Evolutionary conservation across 2,329 filamentous ascomycete genomes (phyloP).

Genomic region (Epichloe elymi): DNA sequence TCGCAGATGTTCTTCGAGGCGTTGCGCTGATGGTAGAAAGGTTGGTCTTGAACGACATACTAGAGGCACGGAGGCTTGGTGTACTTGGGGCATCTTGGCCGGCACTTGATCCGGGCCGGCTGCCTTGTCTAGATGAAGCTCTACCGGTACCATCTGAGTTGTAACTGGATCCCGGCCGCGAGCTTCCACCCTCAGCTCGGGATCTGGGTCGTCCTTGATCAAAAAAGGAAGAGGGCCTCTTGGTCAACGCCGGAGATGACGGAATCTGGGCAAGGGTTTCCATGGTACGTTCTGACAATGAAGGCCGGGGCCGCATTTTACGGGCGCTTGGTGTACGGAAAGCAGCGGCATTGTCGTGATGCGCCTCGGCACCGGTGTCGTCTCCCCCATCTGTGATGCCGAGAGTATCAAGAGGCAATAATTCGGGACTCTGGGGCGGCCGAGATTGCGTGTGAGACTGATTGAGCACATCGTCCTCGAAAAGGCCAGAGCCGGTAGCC

Average conservation of each 20-base stretch:
- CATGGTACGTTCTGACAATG: slow-evolving; percentile 71
- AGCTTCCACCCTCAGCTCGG: slow-evolving; percentile 30
- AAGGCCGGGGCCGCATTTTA: slow-evolving; percentile 29
- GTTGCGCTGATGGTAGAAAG: slow-evolving; percentile 31
- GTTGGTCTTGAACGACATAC: slow-evolving; percentile 29
- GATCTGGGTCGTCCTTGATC: slow-evolving; percentile 45
- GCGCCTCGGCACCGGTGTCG: not conserved
- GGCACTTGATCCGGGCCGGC: slow-evolving; percentile 41
- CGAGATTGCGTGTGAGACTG: not conserved
- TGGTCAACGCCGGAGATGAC: slow-evolving; percentile 58
- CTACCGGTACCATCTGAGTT: slow-evolving; percentile 45
- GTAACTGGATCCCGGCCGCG: slow-evolving; percentile 45
- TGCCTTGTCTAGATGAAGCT: slow-evolving; percentile 35
- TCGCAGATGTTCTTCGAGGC: slow-evolving; percentile 20
- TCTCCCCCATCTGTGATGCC: not conserved
- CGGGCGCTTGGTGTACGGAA: slow-evolving; percentile 11
- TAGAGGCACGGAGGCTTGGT: slow-evolving; percentile 29
- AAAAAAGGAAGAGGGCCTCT: slow-evolving; percentile 60
- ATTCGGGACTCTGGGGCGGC: not conserved
- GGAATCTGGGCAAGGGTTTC: slow-evolving; percentile 71
- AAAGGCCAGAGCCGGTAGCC: not conserved
- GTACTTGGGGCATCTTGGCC: slow-evolving; percentile 28
- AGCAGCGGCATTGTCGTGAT: slow-evolving; percentile 8
- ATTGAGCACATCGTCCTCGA: not conserved
- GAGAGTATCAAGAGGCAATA: not conserved